These are phyloP conservation scores for Silene coronaria DNA, from an alignment of 179 eudicot genomes.

Conservation along the genomic window DNA sequence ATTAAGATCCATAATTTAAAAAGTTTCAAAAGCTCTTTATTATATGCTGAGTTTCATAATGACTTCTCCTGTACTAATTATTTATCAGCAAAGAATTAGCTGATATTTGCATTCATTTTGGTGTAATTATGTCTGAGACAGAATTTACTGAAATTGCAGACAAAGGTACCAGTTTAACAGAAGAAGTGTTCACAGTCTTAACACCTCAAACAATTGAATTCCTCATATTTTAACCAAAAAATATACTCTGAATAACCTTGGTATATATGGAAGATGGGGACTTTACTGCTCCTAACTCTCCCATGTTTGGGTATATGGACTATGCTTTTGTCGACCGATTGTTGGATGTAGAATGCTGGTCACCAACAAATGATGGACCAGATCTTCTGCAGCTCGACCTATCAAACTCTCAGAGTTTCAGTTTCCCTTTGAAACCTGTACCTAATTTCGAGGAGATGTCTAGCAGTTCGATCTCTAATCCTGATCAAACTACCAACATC, in stretches of 20 bases:
- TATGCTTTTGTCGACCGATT: constrained; percentile 61
- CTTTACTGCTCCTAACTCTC: constrained; percentile 34
- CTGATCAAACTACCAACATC: constrained; percentile 21
- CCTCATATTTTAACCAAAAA: background rate
- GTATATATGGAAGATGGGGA: constrained; percentile 59
- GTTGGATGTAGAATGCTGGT: constrained; percentile 58
- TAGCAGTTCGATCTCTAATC: constrained; percentile 26
- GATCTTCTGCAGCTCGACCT: constrained; percentile 39
- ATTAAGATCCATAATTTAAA: constrained; percentile 14
- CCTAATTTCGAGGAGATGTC: constrained; percentile 29
- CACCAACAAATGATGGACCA: constrained; percentile 50
- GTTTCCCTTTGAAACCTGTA: constrained; percentile 24
- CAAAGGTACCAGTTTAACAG: constrained; percentile 32
- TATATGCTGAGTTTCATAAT: background rate
- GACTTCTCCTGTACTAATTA: background rate
- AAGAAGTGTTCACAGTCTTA: constrained; percentile 36
- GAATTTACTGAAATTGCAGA: constrained; percentile 41
- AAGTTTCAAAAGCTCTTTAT: no score
- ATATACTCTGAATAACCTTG: background rate
- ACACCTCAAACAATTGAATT: constrained; percentile 17
- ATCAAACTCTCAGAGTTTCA: constrained; percentile 29
- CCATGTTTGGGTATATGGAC: constrained; percentile 43
- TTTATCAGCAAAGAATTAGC: background rate
- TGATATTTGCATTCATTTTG: background rate
- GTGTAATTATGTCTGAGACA: background rate